Evolutionary conservation across 257 asterid species (phyloP), one percentile per base, ranked within the genome.

Genomic region (Henckelia pumila): DNA sequence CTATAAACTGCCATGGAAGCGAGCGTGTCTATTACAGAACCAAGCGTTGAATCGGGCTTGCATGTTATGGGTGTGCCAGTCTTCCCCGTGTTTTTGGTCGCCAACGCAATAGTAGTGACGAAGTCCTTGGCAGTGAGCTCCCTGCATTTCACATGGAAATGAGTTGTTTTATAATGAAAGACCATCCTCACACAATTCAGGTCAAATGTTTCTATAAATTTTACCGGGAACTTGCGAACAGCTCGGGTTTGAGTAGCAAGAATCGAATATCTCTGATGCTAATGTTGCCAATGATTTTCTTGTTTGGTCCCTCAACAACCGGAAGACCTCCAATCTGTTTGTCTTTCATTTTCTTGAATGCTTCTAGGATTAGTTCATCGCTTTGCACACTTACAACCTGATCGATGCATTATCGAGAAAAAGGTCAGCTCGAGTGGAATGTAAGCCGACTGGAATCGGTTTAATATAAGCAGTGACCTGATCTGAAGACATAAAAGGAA

Each of bases 211-310:
- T 68, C 11, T 9, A 26, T 44, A 35, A 2, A 24, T 28, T 63
- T 47, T 77, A 89, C 90, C 90, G 85, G 86, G 86, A 89, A 73
- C 50, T 83, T 24, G 79, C 63, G 81, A 93, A 93, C 32, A 90
- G 89, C 8, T 88, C 91, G 0, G 95, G 96, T 59, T 83, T 88
- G 64, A 90, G 97, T 78, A 93, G 64, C 76, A 93, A 77, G 85
- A 86, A 88, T 70, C 95, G 73, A 69, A 93, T 84, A 73, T 93
- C 99, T 73, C 99, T 77, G 66, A 88, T 88, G 88, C 99, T 93
- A 29, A 93, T 72, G 73, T 82, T 90, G 60, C 99, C 97, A 0
- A 79, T n/a, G 10, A 88, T 86, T 72, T 80, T 86, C 78, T 53
- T 80, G 10, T 76, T 72, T 20, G 76, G 53, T 16, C 95, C 96